These are phyloP conservation scores for Lumnitzera racemosa DNA, from an alignment of 345 rosid genomes.

Conservation along the genomic window DNA sequence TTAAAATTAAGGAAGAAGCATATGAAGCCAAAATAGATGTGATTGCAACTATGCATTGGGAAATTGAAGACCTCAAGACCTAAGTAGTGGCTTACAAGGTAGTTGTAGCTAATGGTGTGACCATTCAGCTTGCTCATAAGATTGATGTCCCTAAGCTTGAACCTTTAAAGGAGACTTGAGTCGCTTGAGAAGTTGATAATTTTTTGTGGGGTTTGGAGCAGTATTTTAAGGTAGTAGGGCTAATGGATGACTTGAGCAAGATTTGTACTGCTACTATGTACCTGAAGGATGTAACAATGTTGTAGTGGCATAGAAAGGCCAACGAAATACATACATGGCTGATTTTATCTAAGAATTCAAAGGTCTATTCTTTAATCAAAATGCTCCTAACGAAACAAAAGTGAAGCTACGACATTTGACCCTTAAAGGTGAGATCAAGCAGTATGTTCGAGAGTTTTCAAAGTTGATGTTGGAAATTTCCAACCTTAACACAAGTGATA, in stretches of 20 bases:
- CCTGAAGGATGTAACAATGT: background rate
- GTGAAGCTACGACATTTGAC: background rate
- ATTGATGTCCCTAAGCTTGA: background rate
- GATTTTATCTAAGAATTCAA: background rate
- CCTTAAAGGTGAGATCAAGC: background rate
- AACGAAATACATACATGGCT: background rate
- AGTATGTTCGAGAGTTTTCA: conserved; percentile 4
- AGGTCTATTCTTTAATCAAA: background rate
- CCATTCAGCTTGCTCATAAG: no score
- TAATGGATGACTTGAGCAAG: background rate
- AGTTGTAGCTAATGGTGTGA: no score
- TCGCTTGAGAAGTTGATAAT: background rate
- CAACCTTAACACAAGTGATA: background rate
- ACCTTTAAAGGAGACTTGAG: background rate
- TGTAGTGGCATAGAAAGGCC: background rate
- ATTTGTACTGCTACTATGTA: background rate
- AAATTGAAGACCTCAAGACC: no score
- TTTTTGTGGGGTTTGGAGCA: background rate
- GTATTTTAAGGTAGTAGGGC: background rate
- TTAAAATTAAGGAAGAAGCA: no score
- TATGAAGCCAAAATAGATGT: no score
- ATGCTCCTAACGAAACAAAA: background rate
- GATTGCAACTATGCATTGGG: no score
- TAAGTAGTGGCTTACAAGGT: no score
- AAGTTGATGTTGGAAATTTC: background rate